Evolutionary conservation across 352 stramenopile genomes (phyloP).

Genomic region (Pythium sukuiense): DNA sequence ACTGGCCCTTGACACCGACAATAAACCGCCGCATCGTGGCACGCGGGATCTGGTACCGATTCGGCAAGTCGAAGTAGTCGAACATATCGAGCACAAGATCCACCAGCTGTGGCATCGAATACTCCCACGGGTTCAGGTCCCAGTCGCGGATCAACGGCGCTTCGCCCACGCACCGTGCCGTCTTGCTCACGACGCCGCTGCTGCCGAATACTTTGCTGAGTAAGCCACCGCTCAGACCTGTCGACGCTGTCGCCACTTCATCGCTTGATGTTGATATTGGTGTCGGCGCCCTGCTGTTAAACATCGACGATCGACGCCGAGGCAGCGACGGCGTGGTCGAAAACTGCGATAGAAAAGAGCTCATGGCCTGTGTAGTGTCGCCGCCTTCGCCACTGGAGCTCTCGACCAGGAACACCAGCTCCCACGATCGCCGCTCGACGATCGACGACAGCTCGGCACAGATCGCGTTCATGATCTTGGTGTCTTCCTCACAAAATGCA

Average conservation of each 20-base stretch:
- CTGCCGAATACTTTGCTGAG: constrained; percentile 24
- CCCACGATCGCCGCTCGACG: constrained; percentile 67
- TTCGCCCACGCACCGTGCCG: constrained; percentile 26
- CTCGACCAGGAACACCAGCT: constrained; percentile 68
- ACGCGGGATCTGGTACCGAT: constrained; percentile 51
- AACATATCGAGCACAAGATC: constrained; percentile 76
- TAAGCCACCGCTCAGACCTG: constrained; percentile 5
- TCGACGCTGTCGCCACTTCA: neutral
- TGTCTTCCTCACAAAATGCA: constrained; percentile 61
- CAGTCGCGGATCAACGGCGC: constrained; percentile 36
- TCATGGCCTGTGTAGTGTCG: constrained; percentile 48
- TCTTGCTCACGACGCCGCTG: neutral
- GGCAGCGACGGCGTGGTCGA: constrained; percentile 51
- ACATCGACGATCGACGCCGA: constrained; percentile 24
- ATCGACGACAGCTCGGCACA: constrained; percentile 60
- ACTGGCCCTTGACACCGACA: constrained; percentile 64
- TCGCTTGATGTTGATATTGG: constrained; percentile 10
- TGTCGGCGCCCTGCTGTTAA: constrained; percentile 25
- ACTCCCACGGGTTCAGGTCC: constrained; percentile 65
- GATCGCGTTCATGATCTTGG: constrained; percentile 67
- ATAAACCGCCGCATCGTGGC: constrained; percentile 70
- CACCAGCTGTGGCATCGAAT: constrained; percentile 60
- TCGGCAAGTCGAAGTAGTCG: constrained; percentile 61
- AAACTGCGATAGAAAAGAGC: constrained; percentile 76
- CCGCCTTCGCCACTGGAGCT: constrained; percentile 43